A percentile compares a stretch with the other conserved stretches of the same genome.
These are phyloP conservation scores for Mycosphaerella sp. DNA, from an alignment of 2,329 filamentous ascomycete species.

Conservation along the genomic window DNA sequence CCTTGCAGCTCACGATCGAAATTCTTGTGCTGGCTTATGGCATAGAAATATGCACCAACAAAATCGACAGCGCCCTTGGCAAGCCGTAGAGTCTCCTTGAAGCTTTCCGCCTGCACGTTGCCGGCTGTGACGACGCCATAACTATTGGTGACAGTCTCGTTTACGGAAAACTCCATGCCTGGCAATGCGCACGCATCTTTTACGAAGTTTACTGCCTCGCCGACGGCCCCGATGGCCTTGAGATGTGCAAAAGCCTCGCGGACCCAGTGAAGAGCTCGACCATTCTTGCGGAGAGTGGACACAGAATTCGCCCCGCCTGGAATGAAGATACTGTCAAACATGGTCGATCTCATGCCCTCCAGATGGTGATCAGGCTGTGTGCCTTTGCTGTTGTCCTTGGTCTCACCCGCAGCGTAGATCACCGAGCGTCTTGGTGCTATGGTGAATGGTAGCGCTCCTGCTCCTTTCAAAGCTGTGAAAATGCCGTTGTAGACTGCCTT, in stretches of 20 bases:
- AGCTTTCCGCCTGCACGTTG: conserved; percentile 48
- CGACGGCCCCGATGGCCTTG: conserved; percentile 70
- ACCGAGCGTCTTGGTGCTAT: conserved; percentile 63
- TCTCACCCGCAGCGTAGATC: conserved; percentile 57
- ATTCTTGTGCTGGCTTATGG: conserved; percentile 66
- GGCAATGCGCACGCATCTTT: conserved; percentile 43
- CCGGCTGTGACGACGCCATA: conserved; percentile 72
- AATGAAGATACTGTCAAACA: conserved; percentile 75
- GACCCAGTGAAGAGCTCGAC: conserved; percentile 69
- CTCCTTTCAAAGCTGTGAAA: conserved; percentile 56
- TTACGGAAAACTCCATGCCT: conserved; percentile 46
- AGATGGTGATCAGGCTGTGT: conserved; percentile 69
- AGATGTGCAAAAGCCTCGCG: conserved; percentile 76
- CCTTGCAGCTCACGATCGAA: conserved; percentile 70
- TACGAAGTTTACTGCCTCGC: conserved; percentile 63
- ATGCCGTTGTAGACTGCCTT: conserved; percentile 58
- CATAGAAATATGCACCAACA: conserved; percentile 62
- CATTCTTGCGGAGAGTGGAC: conserved; percentile 59
- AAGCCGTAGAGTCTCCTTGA: conserved; percentile 58
- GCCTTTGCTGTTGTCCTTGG: conserved; percentile 48
- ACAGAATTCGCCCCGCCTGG: conserved; percentile 63
- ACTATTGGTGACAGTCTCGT: conserved; percentile 54
- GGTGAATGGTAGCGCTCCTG: conserved; percentile 63
- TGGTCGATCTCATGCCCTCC: conserved; percentile 69
- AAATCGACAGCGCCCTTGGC: conserved; percentile 64